A percentile compares a stretch with the other conserved stretches of the same genome.
These are phyloP conservation scores for Babesia divergens DNA, from an alignment of 169 alveolate genomes.

Conservation along the genomic window DNA sequence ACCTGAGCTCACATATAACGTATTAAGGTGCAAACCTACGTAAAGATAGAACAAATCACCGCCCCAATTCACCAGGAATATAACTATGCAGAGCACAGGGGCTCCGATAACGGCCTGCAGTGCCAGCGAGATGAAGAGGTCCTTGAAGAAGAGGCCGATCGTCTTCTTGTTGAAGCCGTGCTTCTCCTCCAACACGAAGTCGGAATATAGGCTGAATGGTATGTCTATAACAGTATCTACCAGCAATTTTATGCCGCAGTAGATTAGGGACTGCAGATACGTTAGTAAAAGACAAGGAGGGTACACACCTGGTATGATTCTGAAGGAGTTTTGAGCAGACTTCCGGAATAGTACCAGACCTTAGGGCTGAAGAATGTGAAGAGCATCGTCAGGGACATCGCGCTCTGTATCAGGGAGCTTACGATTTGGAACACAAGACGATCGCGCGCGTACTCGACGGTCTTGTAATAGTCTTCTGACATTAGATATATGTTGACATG, in stretches of 20 bases:
- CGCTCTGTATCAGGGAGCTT: constrained; percentile 33
- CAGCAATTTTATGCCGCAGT: constrained; percentile 42
- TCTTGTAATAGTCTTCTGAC: constrained; percentile 46
- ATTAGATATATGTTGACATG: constrained; percentile 26
- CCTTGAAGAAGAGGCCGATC: constrained; percentile 73
- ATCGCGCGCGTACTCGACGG: constrained; percentile 58
- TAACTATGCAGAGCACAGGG: constrained; percentile 70
- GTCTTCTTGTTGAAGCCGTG: constrained; percentile 88
- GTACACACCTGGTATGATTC: constrained; percentile 24
- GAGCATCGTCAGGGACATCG: constrained; percentile 1
- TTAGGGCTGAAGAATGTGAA: constrained; percentile 38
- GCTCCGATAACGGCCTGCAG: constrained; percentile 73
- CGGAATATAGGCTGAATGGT: constrained; percentile 78
- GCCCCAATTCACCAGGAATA: constrained; percentile 85
- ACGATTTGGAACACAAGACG: constrained; percentile 40
- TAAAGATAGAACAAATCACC: constrained; percentile 88
- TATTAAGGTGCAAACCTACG: constrained; percentile 33
- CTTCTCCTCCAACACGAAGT: constrained; percentile 84
- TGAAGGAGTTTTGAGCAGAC: constrained; percentile 13
- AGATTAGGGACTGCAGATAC: constrained; percentile 47
- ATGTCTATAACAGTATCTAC: constrained; percentile 61
- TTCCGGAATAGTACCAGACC: constrained; percentile 49
- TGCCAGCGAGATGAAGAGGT: constrained; percentile 71
- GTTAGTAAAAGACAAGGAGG: not conserved
- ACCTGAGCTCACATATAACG: constrained; percentile 18